A percentile compares a stretch with the other conserved stretches of the same genome.
phyloP scores from a whole-genome alignment of 2,329 filamentous ascomycete species.

The Sclerotinia sclerotiorum region DNA sequence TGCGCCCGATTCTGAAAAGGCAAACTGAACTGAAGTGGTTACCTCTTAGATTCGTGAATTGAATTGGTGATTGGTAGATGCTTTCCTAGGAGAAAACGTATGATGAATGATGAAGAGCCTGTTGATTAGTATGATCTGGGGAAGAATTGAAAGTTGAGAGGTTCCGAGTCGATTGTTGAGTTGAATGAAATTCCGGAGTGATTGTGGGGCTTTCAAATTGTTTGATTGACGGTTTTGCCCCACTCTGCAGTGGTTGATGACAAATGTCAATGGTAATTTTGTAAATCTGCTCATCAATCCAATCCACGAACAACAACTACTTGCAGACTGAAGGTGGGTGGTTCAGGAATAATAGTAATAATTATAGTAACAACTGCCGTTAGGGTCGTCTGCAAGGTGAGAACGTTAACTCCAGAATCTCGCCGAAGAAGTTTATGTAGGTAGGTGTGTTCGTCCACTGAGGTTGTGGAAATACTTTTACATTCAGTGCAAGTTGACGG shows the following conservation, averaged over 20 bases:
- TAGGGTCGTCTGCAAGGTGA: not conserved
- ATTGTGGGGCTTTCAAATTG: slow-evolving; percentile 8
- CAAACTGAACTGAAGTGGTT: not conserved
- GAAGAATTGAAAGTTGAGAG: not conserved
- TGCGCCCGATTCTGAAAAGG: slow-evolving; percentile 6
- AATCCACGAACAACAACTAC: no score
- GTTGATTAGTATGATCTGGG: not conserved
- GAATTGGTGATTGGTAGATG: not conserved
- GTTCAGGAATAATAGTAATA: no score
- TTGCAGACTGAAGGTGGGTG: no score
- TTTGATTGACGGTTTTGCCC: slow-evolving; percentile 4
- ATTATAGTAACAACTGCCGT: no score
- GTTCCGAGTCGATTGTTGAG: not conserved
- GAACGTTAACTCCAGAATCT: not conserved
- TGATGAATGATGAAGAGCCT: not conserved
- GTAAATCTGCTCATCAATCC: no score
- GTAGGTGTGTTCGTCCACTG: not conserved
- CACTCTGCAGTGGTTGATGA: slow-evolving; percentile 13
- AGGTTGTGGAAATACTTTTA: not conserved
- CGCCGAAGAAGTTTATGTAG: not conserved
- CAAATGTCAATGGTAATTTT: slow-evolving; percentile 6
- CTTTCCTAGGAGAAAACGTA: not conserved
- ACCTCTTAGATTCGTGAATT: not conserved
- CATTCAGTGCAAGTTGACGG: not conserved
- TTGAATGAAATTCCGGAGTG: slow-evolving; percentile 16